phyloP scores from a whole-genome alignment of 768 basidiomycete species.

The Naganishia kalamii region DNA sequence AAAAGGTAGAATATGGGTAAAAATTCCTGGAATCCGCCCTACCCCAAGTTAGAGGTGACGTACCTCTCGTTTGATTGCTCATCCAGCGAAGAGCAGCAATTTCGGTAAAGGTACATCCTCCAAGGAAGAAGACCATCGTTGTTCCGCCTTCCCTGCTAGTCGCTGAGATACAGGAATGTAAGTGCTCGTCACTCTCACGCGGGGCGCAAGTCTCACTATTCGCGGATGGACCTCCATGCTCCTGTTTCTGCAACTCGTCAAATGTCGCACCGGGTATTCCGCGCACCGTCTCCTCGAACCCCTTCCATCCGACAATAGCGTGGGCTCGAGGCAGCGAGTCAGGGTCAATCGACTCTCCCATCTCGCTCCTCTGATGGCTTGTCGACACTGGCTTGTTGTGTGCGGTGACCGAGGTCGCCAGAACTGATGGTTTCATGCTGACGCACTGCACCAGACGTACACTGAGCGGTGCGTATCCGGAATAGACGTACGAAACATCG shows the following conservation, averaged over 20 bases:
- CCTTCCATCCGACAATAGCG: conserved; percentile 92
- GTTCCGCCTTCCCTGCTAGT: conserved; percentile 55
- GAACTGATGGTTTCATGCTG: conserved; percentile 80
- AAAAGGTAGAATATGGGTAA: background rate
- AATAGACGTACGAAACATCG: conserved; percentile 93
- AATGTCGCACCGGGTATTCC: conserved; percentile 78
- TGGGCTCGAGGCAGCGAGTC: conserved; percentile 64
- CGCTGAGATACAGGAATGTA: background rate
- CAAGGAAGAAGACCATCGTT: conserved; percentile 91
- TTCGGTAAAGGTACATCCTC: conserved; percentile 95
- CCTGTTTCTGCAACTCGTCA: conserved; percentile 56
- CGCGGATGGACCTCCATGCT: conserved; percentile 23
- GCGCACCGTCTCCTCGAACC: conserved; percentile 82
- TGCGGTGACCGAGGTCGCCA: conserved; percentile 43
- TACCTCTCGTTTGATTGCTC: conserved; percentile 73
- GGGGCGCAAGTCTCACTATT: conserved; percentile 15
- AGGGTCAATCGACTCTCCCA: conserved; percentile 31
- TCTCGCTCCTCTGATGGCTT: background rate
- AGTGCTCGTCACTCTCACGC: background rate
- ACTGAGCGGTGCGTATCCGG: conserved; percentile 91
- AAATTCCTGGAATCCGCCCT: background rate
- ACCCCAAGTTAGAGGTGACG: conserved; percentile 10
- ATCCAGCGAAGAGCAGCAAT: conserved; percentile 93
- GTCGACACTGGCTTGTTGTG: conserved; percentile 18
- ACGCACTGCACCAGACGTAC: conserved; percentile 86